Evolutionary conservation across 345 rosid species (phyloP), one percentile per base, ranked within the genome.

Genomic region (Eucalyptus caleyi): DNA sequence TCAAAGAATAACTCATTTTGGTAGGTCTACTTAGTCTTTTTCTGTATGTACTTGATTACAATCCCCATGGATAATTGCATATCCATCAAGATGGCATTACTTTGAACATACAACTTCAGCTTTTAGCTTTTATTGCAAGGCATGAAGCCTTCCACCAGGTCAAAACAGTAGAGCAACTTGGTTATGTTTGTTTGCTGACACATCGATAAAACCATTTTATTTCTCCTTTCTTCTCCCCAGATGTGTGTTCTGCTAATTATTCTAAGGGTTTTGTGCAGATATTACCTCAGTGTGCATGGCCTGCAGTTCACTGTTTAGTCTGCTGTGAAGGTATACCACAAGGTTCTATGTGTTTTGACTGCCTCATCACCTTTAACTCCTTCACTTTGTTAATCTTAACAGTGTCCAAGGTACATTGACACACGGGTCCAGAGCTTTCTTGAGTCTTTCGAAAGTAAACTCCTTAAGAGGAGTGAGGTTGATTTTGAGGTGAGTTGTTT

Each of bases 141-240:
- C 97, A 96, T 91, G 93, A 97, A 72, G 95, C 98, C 89, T 96
- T 96, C 93, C 97, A 96, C 92, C 97, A 97, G 92, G 98, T 97
- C 90, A 94, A 98, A 93, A 91, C 98, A 11, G 96, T 96, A 24
- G 97, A 97, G 93, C 98, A 96, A 91, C 99, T 97, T 91, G 98
- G 99, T 77, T 97, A 97, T 88, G 94, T 96, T 53, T 94, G 96
- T 60, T 93, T 88, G 37, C 96, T 96, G 47, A 87, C 89, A 89
- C 95, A 90, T 90, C 95, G 96, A 97, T 97, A 91, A 86, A 45
- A 60, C 67, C 82, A 18, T 72, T 72, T 72, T 34, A 54, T 50
- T 16, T 50, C 45, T 37, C 24, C 40, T 86, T 32, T 27, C 88
- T 37, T 86, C 62, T 86, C n/a, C 50, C 19, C 6, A 7, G 8